These are phyloP conservation scores for Phragmites australis DNA, from an alignment of 176 grass and related monocot species.

Conservation along the genomic window DNA sequence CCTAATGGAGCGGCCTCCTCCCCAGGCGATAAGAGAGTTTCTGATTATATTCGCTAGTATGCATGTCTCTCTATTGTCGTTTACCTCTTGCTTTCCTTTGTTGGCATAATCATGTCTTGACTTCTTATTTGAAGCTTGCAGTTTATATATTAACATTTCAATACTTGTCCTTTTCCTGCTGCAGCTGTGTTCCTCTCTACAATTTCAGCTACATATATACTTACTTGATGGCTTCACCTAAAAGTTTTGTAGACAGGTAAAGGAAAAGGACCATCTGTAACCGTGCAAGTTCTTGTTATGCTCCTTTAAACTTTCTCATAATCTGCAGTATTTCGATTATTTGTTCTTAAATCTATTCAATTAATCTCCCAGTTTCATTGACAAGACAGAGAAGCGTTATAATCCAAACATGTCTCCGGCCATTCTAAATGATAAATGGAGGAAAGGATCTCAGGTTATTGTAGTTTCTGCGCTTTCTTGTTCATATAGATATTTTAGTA, in stretches of 20 bases:
- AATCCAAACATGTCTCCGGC: slow-evolving; percentile 75
- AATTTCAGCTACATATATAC: slow-evolving; percentile 95
- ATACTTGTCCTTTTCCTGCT: slow-evolving; percentile 40
- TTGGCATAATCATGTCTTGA: not conserved
- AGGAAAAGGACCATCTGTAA: not conserved
- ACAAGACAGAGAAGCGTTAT: slow-evolving; percentile 77
- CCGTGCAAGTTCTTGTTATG: slow-evolving; percentile 19
- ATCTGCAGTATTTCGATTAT: slow-evolving; percentile 21
- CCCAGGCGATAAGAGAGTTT: not conserved
- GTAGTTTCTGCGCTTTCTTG: slow-evolving; percentile 15
- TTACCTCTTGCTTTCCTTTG: slow-evolving; percentile 5
- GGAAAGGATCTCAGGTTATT: slow-evolving; percentile 97
- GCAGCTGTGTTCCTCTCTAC: slow-evolving; percentile 94
- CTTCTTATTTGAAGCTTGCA: not conserved
- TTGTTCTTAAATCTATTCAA: slow-evolving; percentile 26
- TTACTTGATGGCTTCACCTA: slow-evolving; percentile 87
- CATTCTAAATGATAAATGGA: slow-evolving; percentile 91
- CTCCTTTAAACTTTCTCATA: not conserved
- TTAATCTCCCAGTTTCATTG: slow-evolving; percentile 67
- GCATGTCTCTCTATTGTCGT: not conserved
- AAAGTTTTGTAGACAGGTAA: slow-evolving; percentile 95
- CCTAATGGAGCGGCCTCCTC: not conserved
- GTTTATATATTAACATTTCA: slow-evolving; percentile 20
- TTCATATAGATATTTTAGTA: slow-evolving; percentile 25
- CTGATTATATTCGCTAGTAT: slow-evolving; percentile 6